Evolutionary conservation across 2,329 filamentous ascomycete species (phyloP), one percentile per base, ranked within the genome.

Genomic region (Colletotrichum sojae): DNA sequence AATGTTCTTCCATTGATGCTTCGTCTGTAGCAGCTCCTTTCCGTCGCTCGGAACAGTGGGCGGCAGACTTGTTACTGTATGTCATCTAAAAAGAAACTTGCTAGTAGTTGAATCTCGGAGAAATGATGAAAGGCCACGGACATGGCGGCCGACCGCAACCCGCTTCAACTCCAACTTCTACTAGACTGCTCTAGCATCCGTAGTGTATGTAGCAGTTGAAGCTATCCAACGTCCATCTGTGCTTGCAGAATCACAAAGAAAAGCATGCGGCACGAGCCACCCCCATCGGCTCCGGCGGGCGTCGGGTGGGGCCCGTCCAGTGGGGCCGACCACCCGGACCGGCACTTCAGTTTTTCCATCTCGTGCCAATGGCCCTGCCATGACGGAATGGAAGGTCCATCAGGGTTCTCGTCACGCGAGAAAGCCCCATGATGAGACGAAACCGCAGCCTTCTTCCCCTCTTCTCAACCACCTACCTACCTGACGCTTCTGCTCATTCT

Each of bases 331-430:
- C 4, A 12, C 16, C 43, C 54, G 66, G 66, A 66, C 43, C 61
- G n/a, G 48, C n/a, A 27, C 49, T 60, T 18, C 18, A 57, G 66
- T 69, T 69, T 69, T 69, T 69, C 66, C 66, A 55, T 0, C 12
- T 46, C 48, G 9, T 36, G 31, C 54, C 54, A 52, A 9, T 22
- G 40, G 58, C 22, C 22, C 22, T 25, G 31, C 31, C 31, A 36
- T 36, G 31, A 36, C 31, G 31, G 31, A 36, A 36, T 36, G 8
- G 31, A 36, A 45, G 39, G 61, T 45, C 66, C 67, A 69, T 69
- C 67, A 69, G 55, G 67, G 67, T 69, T 25, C 62, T 49, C 51
- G 49, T 69, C 62, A 60, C 66, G 62, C 61, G 27, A 66, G 61
- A 66, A 60, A 15, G 53, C 49, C 55, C 49, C 49, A n/a, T 56